Base-by-base conservation (phyloP, 495 filamentous ascomycete species). In the Aspergillus coremiiformis region DNA sequence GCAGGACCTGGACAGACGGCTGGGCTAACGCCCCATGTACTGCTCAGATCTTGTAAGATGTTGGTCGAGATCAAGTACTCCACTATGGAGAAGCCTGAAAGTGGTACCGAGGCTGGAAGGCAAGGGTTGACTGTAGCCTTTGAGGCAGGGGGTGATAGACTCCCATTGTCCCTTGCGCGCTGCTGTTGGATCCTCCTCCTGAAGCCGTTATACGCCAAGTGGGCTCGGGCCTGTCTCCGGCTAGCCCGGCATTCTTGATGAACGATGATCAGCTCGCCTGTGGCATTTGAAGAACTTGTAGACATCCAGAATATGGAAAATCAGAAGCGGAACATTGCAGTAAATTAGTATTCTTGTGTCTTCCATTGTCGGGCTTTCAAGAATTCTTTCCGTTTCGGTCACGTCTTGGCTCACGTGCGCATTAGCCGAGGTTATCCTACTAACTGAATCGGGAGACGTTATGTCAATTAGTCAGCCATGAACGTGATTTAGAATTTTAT, bases 21-120 rank as follows among this genome's bases (percentile, higher is more conserved):
- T 14, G 21, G 44, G 26, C 51, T 54, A 14, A 54, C 51, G 8
- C 51, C 51, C 51, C 51, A 54, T 47, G 44, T 51, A 10, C 21
- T 21, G 48, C 21, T 42, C 9, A 41, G 15, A 22, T 51, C 48
- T 14, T 9, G 4, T 6, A 27, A 51, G 9, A 41, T 21, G 5
- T 22, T 44, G 19, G 30, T 46, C 3, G 43, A 45, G 15, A 45
- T 45, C 22, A 45, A n/a, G n/a, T 29, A 45, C 24, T 45, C 43
- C 23, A 45, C 43, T 23, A 45, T 26, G 10, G 24, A 27, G 12
- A 11, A 29, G 11, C 43, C 43, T 1, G 21, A 27, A 3, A 30
- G n/a, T 30, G 23, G 7, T 8, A 45, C 14, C 22, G 7, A 23
- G 6, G 43, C 24, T 1, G 43, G 12, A 1, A 27, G 8, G 2